Percentiles rank a stretch among this genome's conserved stretches.
Evolutionary conservation across 116 monocot species (phyloP).

Genomic region (Iris pallida): DNA sequence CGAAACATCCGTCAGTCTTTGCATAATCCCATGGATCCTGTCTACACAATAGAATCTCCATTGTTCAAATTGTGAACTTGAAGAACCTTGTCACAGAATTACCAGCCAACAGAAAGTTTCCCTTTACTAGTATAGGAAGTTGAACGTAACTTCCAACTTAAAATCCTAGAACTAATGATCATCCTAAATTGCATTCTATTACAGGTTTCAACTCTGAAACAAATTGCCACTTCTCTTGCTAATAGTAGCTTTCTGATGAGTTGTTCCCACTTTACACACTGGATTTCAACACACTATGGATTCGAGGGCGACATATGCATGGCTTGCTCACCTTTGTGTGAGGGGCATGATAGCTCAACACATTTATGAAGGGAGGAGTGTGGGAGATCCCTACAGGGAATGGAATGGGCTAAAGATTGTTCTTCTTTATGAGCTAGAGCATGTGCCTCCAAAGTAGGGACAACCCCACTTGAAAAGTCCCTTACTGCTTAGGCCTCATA

Average conservation of each 20-base stretch:
- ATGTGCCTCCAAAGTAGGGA: conserved; percentile 10
- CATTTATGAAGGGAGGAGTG: not conserved
- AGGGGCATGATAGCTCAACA: conserved; percentile 1
- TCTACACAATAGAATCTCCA: no score
- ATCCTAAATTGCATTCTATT: no score
- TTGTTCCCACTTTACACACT: not conserved
- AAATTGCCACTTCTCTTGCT: not conserved
- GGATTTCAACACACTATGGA: not conserved
- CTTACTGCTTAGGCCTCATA: not conserved
- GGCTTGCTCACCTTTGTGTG: not conserved
- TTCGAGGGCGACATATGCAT: conserved; percentile 6
- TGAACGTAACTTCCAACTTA: not conserved
- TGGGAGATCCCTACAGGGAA: not conserved
- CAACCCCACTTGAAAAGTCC: conserved; percentile 1
- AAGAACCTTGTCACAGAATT: not conserved
- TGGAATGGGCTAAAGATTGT: not conserved
- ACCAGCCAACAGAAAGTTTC: not conserved
- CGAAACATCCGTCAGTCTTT: no score
- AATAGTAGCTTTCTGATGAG: conserved; percentile 3
- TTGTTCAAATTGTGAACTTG: not conserved
- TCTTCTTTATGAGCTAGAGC: not conserved
- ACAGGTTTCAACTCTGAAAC: no score
- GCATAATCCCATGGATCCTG: no score
- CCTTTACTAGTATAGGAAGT: not conserved
- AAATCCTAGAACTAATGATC: no score